Evolutionary conservation across 306 rosid species (phyloP).

Genomic region (Quercus alba): DNA sequence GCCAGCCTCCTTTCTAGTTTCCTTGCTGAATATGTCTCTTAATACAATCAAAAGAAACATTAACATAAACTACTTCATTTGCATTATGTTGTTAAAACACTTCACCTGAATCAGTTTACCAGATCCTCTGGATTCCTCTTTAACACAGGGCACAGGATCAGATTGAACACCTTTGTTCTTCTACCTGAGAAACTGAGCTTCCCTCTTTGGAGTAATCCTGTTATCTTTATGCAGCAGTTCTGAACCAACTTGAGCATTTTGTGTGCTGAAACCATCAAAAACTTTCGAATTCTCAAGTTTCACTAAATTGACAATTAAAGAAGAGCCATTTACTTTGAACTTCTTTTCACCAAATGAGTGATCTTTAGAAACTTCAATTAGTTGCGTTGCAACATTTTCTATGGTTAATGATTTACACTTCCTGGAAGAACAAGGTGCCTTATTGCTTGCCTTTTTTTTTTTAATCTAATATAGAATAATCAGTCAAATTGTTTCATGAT

Average conservation of each 20-base stretch:
- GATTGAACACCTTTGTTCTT: background rate
- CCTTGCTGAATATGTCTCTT: background rate
- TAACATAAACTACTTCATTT: background rate
- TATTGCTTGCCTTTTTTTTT: too few relatives aligned
- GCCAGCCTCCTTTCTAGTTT: background rate
- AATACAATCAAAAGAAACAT: constrained; percentile 4
- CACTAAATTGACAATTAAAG: constrained; percentile 15
- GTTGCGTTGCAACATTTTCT: too few relatives aligned
- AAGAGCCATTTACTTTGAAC: too few relatives aligned
- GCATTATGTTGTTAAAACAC: constrained; percentile 1
- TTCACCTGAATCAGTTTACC: constrained; percentile 75
- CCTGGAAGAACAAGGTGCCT: too few relatives aligned
- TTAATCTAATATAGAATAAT: too few relatives aligned
- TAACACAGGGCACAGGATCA: constrained; percentile 32
- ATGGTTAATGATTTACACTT: too few relatives aligned
- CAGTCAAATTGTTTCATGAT: too few relatives aligned
- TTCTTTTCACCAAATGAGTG: too few relatives aligned
- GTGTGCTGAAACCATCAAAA: constrained; percentile 29
- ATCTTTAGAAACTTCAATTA: too few relatives aligned
- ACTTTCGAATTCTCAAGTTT: constrained; percentile 34
- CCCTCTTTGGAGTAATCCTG: constrained; percentile 25
- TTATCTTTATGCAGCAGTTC: constrained; percentile 28
- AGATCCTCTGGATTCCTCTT: constrained; percentile 68
- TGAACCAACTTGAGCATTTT: constrained; percentile 40
- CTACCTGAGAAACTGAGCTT: background rate